Conservation (phyloP, 306 rosid species). For the Mucuna pruriens region DNA sequence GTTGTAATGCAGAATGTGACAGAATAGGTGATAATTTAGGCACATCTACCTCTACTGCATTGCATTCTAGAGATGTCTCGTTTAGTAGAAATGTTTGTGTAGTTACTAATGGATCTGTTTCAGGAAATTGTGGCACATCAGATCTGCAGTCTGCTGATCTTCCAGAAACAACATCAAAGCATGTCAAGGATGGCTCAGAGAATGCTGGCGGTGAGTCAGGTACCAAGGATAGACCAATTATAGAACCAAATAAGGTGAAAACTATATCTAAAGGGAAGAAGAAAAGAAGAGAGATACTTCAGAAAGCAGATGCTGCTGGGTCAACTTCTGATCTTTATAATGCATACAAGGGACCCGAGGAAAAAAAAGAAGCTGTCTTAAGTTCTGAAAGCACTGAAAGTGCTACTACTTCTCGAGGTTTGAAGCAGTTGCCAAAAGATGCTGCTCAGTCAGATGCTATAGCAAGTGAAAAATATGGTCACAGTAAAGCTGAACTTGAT, state of each 20-base stretch:
- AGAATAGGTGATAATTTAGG: conserved; percentile 32
- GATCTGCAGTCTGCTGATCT: conserved; percentile 52
- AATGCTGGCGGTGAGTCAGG: conserved; percentile 42
- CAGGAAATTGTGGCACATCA: conserved; percentile 35
- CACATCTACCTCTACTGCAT: conserved; percentile 26
- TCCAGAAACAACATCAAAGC: conserved; percentile 45
- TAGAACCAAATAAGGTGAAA: conserved; percentile 64
- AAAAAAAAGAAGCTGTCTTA: conserved; percentile 64
- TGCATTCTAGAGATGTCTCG: conserved; percentile 44
- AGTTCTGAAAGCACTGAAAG: conserved; percentile 57
- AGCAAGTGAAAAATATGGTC: conserved; percentile 44
- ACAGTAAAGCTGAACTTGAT: conserved; percentile 73
- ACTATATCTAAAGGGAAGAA: conserved; percentile 53
- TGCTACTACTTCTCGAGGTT: conserved; percentile 36
- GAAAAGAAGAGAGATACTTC: conserved; percentile 68
- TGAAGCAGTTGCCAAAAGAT: conserved; percentile 53
- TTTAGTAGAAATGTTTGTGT: conserved; percentile 46
- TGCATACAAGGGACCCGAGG: conserved; percentile 95
- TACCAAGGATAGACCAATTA: conserved; percentile 58
- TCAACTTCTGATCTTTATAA: conserved; percentile 88
- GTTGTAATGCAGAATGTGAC: conserved; percentile 46
- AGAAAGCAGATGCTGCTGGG: conserved; percentile 96
- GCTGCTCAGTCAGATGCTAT: conserved; percentile 46
- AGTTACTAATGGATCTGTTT: conserved; percentile 42
- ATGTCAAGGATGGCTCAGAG: conserved; percentile 54